These are phyloP conservation scores for Epichloe gansuensis DNA, from an alignment of 2,329 filamentous ascomycete genomes.

Conservation along the genomic window DNA sequence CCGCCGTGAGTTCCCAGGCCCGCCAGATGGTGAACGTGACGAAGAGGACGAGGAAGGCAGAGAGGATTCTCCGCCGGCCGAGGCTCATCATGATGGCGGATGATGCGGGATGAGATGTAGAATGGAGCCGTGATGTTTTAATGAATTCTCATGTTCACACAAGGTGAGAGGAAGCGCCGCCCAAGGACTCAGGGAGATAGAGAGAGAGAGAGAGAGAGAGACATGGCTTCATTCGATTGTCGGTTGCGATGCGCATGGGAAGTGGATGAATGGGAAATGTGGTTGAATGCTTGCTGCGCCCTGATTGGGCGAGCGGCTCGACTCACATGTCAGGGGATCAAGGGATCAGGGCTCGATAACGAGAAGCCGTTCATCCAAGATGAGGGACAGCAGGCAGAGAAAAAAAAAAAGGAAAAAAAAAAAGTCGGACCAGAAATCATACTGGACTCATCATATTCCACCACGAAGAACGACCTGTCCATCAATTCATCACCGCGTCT, in stretches of 20 bases:
- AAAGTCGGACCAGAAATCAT: too few species aligned
- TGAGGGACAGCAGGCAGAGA: too few species aligned
- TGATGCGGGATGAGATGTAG: not conserved
- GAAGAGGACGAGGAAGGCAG: constrained; percentile 2
- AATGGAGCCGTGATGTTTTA: too few species aligned
- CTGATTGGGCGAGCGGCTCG: not conserved
- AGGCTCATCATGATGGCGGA: constrained; percentile 4
- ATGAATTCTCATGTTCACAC: too few species aligned
- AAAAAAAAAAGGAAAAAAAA: too few species aligned
- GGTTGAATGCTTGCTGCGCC: not conserved
- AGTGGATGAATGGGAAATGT: not conserved
- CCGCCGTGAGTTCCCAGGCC: constrained; percentile 3
- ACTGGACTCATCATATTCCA: too few species aligned
- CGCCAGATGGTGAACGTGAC: constrained; percentile 5
- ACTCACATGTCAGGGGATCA: not conserved
- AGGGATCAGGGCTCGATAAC: too few species aligned
- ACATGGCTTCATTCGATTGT: not conserved
- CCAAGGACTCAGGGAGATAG: not conserved
- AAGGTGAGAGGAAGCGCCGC: not conserved
- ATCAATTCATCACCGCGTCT: too few species aligned
- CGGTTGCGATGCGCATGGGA: not conserved
- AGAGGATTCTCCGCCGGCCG: constrained; percentile 6
- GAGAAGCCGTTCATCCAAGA: too few species aligned
- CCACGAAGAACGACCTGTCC: too few species aligned
- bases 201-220: not conserved